Base-by-base conservation (phyloP, 345 rosid species). In the Crucihimalaya himalaica region DNA sequence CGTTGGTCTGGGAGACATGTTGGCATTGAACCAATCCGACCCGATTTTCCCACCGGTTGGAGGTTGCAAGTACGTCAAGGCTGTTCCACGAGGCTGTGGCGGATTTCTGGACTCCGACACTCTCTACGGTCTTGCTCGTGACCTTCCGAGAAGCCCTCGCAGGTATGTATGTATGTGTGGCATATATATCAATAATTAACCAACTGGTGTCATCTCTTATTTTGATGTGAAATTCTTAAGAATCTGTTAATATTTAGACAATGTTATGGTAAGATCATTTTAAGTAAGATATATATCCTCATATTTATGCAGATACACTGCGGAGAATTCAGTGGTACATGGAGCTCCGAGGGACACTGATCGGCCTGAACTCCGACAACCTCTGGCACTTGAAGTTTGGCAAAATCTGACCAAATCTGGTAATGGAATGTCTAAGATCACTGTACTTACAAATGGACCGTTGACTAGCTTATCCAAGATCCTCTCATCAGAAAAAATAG, bases 71-170 rank as follows among this genome's bases (percentile, higher is more conserved):
- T 91, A 94, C 74, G 35, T 47, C 37, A 86, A 85, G 73, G 89
- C 86, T 57, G 45, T 94, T 73, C 96, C 98, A 6, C 90, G 78
- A 6, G 98, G 98, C 6, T 75, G 86, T 70, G 98, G 98, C 2
- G 96, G 98, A 27, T 80, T 91, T 73, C 71, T 94, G 42, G 97
- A 91, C 76, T 88, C 98, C 0, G 96, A 91, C 75, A 91, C 97
- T 48, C 91, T 94, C 60, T 94, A 84, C 6, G 98, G 98, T 8
- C 80, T 94, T 42, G 96, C 97, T 28, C 89, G 96, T 31, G 77
- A 84, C 57, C 71, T 94, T 53, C 97, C 98, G 0, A 81, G 92
- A 78, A 85, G 98, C 68, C 96, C 98, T 16, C 83, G 96, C 45
- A 91, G 98, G 97, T 90, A 68, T 23, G 13, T 51, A 8, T 34